Conservation (phyloP, 352 stramenopile genomes). For the Pythium phragmitis region DNA sequence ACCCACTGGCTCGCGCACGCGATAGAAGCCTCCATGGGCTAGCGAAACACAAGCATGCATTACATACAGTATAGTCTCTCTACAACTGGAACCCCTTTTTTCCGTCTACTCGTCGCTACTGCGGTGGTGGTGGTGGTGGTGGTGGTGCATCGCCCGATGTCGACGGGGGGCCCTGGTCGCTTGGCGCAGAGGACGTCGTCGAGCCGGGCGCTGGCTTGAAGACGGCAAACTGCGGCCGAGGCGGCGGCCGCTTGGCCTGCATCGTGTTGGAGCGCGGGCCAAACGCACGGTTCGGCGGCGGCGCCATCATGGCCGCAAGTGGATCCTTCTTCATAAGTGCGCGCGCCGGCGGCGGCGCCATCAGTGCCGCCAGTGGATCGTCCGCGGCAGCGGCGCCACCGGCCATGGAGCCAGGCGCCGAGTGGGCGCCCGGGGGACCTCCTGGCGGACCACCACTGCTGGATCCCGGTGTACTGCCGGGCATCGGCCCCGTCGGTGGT, state of each 20-base stretch:
- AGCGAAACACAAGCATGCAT: neutral
- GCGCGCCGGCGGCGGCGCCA: slow-evolving; percentile 72
- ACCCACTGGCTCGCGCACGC: neutral
- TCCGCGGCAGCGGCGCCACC: slow-evolving; percentile 33
- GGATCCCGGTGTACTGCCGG: slow-evolving; percentile 47
- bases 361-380: slow-evolving; percentile 77
- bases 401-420: slow-evolving; percentile 65
- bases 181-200: slow-evolving; percentile 21
- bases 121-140: neutral
- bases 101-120: neutral
- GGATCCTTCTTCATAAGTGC: slow-evolving; percentile 85
- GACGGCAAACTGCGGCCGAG: slow-evolving; percentile 82
- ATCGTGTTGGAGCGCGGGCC: slow-evolving; percentile 34
- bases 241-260: slow-evolving; percentile 43
- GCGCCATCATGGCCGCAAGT: slow-evolving; percentile 85
- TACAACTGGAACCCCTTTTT: slow-evolving; percentile 4
- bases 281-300: slow-evolving; percentile 52
- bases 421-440: slow-evolving; percentile 46
- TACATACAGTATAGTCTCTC: slow-evolving; percentile 6
- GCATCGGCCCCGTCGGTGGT: slow-evolving; percentile 63
- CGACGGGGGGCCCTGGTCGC: slow-evolving; percentile 13
- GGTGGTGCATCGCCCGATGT: slow-evolving; percentile 16
- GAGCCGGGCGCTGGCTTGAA: slow-evolving; percentile 69
- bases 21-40: neutral
- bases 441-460: slow-evolving; percentile 34